Base-by-base conservation (phyloP, 1,139 yeast genomes). In the Taphrina flavorubra region DNA sequence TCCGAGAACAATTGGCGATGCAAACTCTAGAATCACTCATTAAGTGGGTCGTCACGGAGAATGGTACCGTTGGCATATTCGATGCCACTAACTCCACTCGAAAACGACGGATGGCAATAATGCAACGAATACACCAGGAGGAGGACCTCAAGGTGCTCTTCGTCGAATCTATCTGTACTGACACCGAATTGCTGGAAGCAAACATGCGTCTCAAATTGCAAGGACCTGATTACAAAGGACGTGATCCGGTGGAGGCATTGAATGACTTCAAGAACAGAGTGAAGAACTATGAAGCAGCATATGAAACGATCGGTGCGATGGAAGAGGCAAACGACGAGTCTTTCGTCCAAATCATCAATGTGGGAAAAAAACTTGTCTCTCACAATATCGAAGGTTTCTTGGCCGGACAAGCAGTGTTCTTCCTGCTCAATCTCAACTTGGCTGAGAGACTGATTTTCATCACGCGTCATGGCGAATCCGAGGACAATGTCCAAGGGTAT, bases 1-100 rank as follows among this genome's bases (percentile, higher is more conserved):
- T 92, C 65, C 84, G 98, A 71, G 98, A 94, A 74, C 86, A 88
- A 77, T 92, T 98, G 97, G 99, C 99, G 0, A 87, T 89, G 87
- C 97, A 92, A 73, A 94, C 98, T 0, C 81, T 94, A 70, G 96
- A 91, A 71, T 90, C 89, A 75, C 79, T 94, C 71, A 81, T 94
- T 51, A 95, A 91, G 74, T 92, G 90, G 77, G 85, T 94, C 6
- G 78, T 91, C 67, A 83, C 85, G 37, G 96, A 92, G 0, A 85
- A 87, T 42, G 98, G 98, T 1, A 87, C 92, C 3, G 97, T 92
- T 14, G 99, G 97, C 1, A 91, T 94, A 16, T 88, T 94, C 75
- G 99, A 94, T 79, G 98, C 98, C 0, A 92, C 97, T 5, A 94
- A 94, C 77, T 89, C 97, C 1, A 94, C 97, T 0, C 86, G 85